Evolutionary conservation across 2,329 filamentous ascomycete species (phyloP), one percentile per base, ranked within the genome.

Genomic region (Nannizzia gypsea): DNA sequence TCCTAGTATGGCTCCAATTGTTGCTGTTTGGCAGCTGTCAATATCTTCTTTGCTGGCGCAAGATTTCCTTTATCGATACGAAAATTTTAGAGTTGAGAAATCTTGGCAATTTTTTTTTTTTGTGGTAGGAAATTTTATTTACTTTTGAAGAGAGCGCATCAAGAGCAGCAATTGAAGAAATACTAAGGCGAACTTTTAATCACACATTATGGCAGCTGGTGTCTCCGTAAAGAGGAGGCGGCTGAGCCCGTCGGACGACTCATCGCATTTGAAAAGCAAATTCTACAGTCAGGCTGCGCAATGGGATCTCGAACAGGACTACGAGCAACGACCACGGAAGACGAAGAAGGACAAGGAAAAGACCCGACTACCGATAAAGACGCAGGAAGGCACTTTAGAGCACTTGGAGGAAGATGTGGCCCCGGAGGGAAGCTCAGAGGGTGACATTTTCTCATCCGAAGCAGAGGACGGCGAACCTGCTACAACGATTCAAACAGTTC

Each of bases 291-390:
- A 83, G 68, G 89, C 88, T 4, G 80, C 88, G 61, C 86, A 84
- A 73, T 97, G 92, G 90, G 85, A 96, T 69, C 81, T 96, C 56
- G 93, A 96, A 76, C 88, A 95, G 70, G 87, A 89, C 72, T 97
- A 96, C 78, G 90, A 95, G 73, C 82, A 82, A 63, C 84, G 84
- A 66, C 85, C 88, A 54, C 82, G 89, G 66, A 93, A 93, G 72
- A 86, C 83, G 69, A 89, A 87, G 73, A 89, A 90, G 71, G 80
- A 82, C 60, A 82, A 84, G 67, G 88, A 91, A 70, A 86, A 78
- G 70, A 89, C 83, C 40, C 83, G 86, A 66, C 78, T 99, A 38
- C 91, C 91, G 0, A 90, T 96, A 64, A 95, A 93, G 74, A 95
- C 89, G 0, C 81, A 84, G 0, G 88, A 92, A 65, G 93, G 93